These are phyloP conservation scores for Lactifluus rugatus DNA, from an alignment of 768 basidiomycete genomes.

Conservation along the genomic window DNA sequence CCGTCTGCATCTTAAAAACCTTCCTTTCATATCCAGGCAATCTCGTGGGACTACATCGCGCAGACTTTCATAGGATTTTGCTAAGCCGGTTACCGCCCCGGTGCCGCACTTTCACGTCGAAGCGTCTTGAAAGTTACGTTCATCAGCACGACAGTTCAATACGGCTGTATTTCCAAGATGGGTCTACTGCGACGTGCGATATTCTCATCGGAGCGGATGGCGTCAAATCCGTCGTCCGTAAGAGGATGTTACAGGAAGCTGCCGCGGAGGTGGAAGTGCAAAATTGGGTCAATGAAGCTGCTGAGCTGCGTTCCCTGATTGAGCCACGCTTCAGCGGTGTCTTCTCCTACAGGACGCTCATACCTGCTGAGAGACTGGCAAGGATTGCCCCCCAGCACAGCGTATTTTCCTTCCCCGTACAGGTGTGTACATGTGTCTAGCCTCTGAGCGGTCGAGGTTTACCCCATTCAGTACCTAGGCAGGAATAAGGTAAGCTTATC, in stretches of 20 bases:
- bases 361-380: conserved; percentile 40
- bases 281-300: conserved; percentile 31
- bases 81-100: conserved; percentile 36
- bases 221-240: conserved; percentile 43
- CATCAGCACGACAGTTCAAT: conserved; percentile 33
- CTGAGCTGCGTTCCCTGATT: conserved; percentile 31
- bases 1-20: not conserved
- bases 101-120: conserved; percentile 41
- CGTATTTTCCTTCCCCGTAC: conserved; percentile 36
- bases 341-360: conserved; percentile 49
- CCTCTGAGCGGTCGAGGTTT: not conserved
- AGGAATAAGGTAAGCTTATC: conserved; percentile 30
- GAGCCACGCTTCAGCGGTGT: conserved; percentile 53
- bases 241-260: conserved; percentile 27
- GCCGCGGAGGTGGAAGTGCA: conserved; percentile 29
- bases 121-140: conserved; percentile 48
- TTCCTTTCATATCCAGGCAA: conserved; percentile 20
- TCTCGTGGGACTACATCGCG: conserved; percentile 43
- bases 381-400: conserved; percentile 38
- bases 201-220: conserved; percentile 65
- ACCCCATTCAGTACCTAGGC: conserved; percentile 44
- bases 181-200: conserved; percentile 49
- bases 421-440: conserved; percentile 29
- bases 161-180: conserved; percentile 51
- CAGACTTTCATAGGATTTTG: conserved; percentile 55